Percentiles rank a stretch among this genome's conserved stretches.
Evolutionary conservation across 352 stramenopile genomes (phyloP).

Genomic region (Globisporangium orthogonon): DNA sequence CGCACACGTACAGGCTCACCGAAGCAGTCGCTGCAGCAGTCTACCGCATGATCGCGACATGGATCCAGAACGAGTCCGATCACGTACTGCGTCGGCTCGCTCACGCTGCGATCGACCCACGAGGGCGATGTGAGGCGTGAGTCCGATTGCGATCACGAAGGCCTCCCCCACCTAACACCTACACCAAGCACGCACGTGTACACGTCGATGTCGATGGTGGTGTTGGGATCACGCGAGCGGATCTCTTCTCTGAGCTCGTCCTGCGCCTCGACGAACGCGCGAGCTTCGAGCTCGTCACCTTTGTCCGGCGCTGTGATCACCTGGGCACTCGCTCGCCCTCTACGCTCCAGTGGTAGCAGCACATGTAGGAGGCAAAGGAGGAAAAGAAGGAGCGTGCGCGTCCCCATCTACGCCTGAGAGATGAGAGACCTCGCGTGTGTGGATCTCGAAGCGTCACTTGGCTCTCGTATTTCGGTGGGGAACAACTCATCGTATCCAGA

Average conservation of each 20-base stretch:
- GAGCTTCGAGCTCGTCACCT: constrained; percentile 54
- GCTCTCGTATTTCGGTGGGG: not conserved
- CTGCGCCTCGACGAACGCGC: constrained; percentile 42
- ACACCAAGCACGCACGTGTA: constrained; percentile 36
- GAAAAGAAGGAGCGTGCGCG: not conserved
- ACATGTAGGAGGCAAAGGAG: not conserved
- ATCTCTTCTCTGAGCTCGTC: constrained; percentile 31
- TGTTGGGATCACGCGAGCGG: constrained; percentile 26
- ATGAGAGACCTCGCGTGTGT: no score
- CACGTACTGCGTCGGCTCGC: constrained; percentile 50
- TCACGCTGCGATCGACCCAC: constrained; percentile 23
- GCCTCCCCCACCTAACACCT: no score
- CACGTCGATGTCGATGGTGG: constrained; percentile 54
- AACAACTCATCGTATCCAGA: no score
- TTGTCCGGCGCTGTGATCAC: constrained; percentile 69
- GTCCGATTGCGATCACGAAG: not conserved
- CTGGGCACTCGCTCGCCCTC: constrained; percentile 13
- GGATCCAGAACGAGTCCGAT: constrained; percentile 82
- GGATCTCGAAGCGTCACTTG: not conserved
- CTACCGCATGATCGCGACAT: constrained; percentile 39
- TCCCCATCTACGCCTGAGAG: not conserved
- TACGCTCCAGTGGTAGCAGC: not conserved
- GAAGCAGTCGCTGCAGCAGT: constrained; percentile 80
- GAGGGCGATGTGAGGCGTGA: not conserved
- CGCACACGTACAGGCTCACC: constrained; percentile 44